phyloP scores from a whole-genome alignment of 2,329 filamentous ascomycete species.

The Hortaea werneckii region DNA sequence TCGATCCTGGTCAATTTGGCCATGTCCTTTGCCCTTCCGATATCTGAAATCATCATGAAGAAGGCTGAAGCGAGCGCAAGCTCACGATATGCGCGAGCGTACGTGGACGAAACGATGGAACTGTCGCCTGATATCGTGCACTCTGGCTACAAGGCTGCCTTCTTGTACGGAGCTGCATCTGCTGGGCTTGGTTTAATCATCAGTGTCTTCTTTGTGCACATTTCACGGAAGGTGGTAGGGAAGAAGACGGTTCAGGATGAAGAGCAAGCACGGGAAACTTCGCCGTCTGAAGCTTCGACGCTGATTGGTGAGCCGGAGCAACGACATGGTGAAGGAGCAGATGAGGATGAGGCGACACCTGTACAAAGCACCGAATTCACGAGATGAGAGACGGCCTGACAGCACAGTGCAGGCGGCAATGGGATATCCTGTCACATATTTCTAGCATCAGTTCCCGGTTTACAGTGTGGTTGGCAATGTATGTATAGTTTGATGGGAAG shows the following conservation, averaged over 20 bases:
- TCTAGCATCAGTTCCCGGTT: no score
- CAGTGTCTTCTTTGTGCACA: conserved; percentile 19
- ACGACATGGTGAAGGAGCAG: neutral
- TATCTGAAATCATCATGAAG: conserved; percentile 23
- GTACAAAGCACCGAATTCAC: conserved; percentile 6
- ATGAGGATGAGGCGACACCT: conserved; percentile 1
- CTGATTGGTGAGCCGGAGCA: conserved; percentile 3
- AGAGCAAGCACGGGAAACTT: conserved; percentile 5
- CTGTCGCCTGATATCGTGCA: neutral
- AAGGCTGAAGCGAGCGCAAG: conserved; percentile 5
- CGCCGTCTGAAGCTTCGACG: conserved; percentile 5
- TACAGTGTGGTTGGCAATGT: no score
- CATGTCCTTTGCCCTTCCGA: conserved; percentile 26
- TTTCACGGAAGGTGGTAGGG: conserved; percentile 14
- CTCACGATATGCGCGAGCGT: neutral
- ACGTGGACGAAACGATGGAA: neutral
- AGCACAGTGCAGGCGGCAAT: no score
- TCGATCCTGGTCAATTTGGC: conserved; percentile 28
- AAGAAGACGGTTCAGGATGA: conserved; percentile 13
- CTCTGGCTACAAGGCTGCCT: conserved; percentile 18
- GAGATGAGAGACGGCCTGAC: neutral
- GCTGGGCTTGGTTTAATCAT: conserved; percentile 20
- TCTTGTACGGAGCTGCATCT: conserved; percentile 23
- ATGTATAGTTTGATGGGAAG: no score
- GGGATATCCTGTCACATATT: no score